Evolutionary conservation across 2,329 filamentous ascomycete species (phyloP), one percentile per base, ranked within the genome.

Genomic region (Orbilia oligospora): DNA sequence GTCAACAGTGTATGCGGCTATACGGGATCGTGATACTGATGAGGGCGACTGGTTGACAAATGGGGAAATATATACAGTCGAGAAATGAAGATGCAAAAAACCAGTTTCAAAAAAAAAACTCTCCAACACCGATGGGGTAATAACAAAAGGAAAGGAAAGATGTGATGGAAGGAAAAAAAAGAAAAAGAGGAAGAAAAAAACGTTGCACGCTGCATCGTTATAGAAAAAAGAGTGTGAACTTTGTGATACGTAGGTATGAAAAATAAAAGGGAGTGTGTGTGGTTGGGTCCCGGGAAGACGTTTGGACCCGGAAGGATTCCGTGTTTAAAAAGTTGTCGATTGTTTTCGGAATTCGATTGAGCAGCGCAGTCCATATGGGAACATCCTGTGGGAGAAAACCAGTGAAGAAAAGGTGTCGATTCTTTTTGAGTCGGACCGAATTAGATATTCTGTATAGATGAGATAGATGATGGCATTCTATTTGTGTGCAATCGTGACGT

Each of bases 161-260:
- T 14, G 9, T 27, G 48, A 51, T 24, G 6, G 27, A 24, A 24
- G 22, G n/a, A 1, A 22, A 44, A 5, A 24, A 24, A 51, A 51
- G 9, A n/a, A 16, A n/a, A n/a, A n/a, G n/a, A n/a, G n/a, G n/a
- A n/a, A n/a, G n/a, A n/a, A n/a, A n/a, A n/a, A 48, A 46, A 61
- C 61, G 55, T 68, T 65, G 56, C 65, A 41, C 71, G 55, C 65
- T 76, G 65, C 71, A 73, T 71, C 68, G 51, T 72, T 41, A 58
- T 56, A 27, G 36, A 38, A 38, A 71, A 53, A 56, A 36, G 56
- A 48, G 67, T 33, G 56, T 44, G 24, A 58, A 30, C 12, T 33
- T 14, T 24, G 44, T 46, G 27, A 30, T 30, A 30, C 8, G 10
- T 30, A 12, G 33, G 18, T 46, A 30, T 30, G 27, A 6, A 30